phyloP scores from a whole-genome alignment of 2,329 filamentous ascomycete species.

The Atkinsonella texensis region DNA sequence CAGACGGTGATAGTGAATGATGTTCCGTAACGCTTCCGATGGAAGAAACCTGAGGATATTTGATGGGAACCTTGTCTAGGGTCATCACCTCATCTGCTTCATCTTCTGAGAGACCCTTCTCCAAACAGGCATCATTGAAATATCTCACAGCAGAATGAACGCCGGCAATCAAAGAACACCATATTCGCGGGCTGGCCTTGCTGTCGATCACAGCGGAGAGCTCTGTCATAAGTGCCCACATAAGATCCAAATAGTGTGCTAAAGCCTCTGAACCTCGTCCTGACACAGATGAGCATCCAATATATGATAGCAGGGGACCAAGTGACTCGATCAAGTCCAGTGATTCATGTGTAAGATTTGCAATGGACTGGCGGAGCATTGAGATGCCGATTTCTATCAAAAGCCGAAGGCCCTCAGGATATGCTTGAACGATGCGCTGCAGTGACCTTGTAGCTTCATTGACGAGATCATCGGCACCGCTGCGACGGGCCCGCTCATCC shows the following conservation, averaged over 20 bases:
- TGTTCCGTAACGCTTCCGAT: slow-evolving; percentile 8
- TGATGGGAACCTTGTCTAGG: slow-evolving; percentile 10
- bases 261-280: slow-evolving; percentile 15
- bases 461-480: slow-evolving; percentile 23
- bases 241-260: slow-evolving; percentile 29
- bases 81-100: slow-evolving; percentile 8
- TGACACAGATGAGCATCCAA: slow-evolving; percentile 31
- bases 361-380: slow-evolving; percentile 15
- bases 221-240: slow-evolving; percentile 22
- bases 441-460: slow-evolving; percentile 30
- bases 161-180: slow-evolving; percentile 26
- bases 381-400: slow-evolving; percentile 19
- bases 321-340: slow-evolving; percentile 22
- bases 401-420: slow-evolving; percentile 22
- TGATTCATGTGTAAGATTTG: slow-evolving; percentile 10
- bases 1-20: background rate
- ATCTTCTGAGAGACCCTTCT: slow-evolving; percentile 11
- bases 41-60: slow-evolving; percentile 17
- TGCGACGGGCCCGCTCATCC: slow-evolving; percentile 10
- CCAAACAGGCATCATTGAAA: slow-evolving; percentile 28
- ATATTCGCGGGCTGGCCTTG: slow-evolving; percentile 20
- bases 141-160: slow-evolving; percentile 23
- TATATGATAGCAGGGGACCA: slow-evolving; percentile 32
- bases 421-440: slow-evolving; percentile 24
- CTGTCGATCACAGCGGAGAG: slow-evolving; percentile 24